These are phyloP conservation scores for Salix arbutifolia DNA, from an alignment of 345 rosid genomes.

Conservation along the genomic window DNA sequence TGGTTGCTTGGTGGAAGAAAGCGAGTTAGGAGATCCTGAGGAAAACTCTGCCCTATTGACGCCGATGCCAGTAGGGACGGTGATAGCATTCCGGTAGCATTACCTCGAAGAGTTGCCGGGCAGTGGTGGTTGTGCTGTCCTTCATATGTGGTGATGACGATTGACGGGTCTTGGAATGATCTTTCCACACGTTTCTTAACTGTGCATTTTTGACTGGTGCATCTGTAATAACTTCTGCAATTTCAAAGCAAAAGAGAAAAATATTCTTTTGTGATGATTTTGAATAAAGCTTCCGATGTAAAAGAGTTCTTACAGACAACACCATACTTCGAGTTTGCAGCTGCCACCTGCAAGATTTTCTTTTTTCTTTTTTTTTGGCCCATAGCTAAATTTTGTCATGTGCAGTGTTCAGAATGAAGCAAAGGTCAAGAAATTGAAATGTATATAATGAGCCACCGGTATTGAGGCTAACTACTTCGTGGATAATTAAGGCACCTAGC, in stretches of 20 bases:
- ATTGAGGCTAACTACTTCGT: neutral
- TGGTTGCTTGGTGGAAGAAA: slow-evolving; percentile 22
- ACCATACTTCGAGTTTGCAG: neutral
- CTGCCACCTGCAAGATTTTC: neutral
- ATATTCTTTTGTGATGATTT: neutral
- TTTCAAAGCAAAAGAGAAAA: neutral
- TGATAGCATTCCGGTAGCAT: slow-evolving; percentile 41
- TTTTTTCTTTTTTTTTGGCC: neutral
- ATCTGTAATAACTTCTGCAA: slow-evolving; percentile 84
- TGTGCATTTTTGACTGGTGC: slow-evolving; percentile 80
- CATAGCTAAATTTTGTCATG: neutral
- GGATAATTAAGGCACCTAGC: neutral
- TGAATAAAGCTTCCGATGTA: neutral
- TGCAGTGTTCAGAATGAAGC: neutral
- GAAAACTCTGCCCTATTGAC: slow-evolving; percentile 17
- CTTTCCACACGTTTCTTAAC: slow-evolving; percentile 95
- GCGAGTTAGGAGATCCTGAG: slow-evolving; percentile 7
- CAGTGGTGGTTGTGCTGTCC: slow-evolving; percentile 81
- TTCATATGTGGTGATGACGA: slow-evolving; percentile 84
- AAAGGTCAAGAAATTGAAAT: neutral
- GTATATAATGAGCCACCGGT: neutral
- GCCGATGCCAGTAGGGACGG: slow-evolving; percentile 25
- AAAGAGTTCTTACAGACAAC: neutral
- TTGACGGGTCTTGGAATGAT: slow-evolving; percentile 80
- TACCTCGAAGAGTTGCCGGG: slow-evolving; percentile 69